Conservation (phyloP, 305 asterid species). For the Fraxinus sp. region DNA sequence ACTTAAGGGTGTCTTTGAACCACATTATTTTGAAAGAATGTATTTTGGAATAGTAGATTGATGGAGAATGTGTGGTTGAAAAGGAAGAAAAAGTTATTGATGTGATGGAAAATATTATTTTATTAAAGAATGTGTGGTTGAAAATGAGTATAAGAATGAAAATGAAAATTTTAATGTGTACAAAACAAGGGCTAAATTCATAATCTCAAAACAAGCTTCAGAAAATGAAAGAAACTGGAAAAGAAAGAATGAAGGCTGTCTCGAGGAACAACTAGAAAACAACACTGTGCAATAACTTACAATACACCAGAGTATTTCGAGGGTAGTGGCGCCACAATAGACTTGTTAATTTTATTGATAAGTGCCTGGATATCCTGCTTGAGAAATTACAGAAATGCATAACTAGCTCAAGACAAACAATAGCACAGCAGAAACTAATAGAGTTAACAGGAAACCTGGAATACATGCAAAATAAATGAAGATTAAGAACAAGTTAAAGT, state of each 20-base stretch:
- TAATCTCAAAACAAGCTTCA: background rate
- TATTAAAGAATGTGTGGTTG: too few relatives aligned
- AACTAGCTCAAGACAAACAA: conserved; percentile 17
- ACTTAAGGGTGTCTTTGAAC: too few relatives aligned
- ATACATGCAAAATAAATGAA: background rate
- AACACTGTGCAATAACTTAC: conserved; percentile 45
- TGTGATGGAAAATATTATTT: too few relatives aligned
- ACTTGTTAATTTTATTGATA: conserved; percentile 87
- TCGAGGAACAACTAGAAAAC: conserved; percentile 6
- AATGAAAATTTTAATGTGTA: too few relatives aligned
- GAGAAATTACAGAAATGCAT: conserved; percentile 26
- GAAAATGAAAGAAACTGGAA: background rate
- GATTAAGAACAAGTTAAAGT: conserved; percentile 22
- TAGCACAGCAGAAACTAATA: conserved; percentile 25
- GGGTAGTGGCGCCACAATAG: conserved; percentile 84
- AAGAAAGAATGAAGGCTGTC: background rate
- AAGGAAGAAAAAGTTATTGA: too few relatives aligned
- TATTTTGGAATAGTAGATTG: too few relatives aligned
- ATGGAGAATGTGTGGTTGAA: too few relatives aligned
- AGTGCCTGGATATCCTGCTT: conserved; percentile 94
- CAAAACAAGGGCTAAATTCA: background rate
- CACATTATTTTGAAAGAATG: too few relatives aligned
- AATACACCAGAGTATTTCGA: conserved; percentile 75
- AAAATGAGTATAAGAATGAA: too few relatives aligned
- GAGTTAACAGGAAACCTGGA: conserved; percentile 6